Percentiles rank a stretch among this genome's conserved stretches.
phyloP scores from a whole-genome alignment of 768 basidiomycete genomes.

The Leccinum pellstonianum region DNA sequence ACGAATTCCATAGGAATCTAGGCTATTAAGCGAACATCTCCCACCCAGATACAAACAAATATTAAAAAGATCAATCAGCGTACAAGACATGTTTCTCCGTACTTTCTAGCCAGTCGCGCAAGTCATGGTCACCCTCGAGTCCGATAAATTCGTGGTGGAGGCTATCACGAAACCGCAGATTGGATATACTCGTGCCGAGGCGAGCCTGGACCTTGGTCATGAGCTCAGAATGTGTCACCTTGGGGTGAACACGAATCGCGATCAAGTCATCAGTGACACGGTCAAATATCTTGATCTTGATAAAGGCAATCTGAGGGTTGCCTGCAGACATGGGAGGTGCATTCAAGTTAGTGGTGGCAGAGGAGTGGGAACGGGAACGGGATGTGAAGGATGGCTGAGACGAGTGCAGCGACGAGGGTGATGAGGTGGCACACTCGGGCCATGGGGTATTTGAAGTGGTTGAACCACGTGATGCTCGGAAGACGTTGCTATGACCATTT shows the following conservation, averaged over 20 bases:
- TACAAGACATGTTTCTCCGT: constrained; percentile 84
- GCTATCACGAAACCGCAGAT: constrained; percentile 76
- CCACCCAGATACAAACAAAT: constrained; percentile 8
- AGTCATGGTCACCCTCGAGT: constrained; percentile 59
- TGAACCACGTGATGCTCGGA: constrained; percentile 34
- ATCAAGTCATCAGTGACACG: constrained; percentile 91
- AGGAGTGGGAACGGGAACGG: constrained; percentile 60
- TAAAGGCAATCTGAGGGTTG: constrained; percentile 82
- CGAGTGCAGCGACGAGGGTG: constrained; percentile 49
- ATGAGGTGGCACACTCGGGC: constrained; percentile 35
- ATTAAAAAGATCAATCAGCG: constrained; percentile 51
- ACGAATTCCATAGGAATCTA: constrained; percentile 29
- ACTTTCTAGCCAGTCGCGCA: constrained; percentile 71
- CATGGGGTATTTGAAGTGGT: constrained; percentile 26
- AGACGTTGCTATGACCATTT: constrained; percentile 18
- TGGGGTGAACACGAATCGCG: constrained; percentile 94
- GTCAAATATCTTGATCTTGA: constrained; percentile 99
- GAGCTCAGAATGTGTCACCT: constrained; percentile 79
- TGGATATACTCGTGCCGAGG: constrained; percentile 69
- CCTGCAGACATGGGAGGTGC: constrained; percentile 73
- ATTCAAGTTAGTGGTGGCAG: constrained; percentile 49
- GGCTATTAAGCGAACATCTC: constrained; percentile 25
- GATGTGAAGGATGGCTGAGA: constrained; percentile 51
- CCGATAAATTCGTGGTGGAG: constrained; percentile 61
- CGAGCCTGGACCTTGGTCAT: constrained; percentile 91